Conservation (phyloP, 75 land plant species). For the Azolla pinnata region DNA sequence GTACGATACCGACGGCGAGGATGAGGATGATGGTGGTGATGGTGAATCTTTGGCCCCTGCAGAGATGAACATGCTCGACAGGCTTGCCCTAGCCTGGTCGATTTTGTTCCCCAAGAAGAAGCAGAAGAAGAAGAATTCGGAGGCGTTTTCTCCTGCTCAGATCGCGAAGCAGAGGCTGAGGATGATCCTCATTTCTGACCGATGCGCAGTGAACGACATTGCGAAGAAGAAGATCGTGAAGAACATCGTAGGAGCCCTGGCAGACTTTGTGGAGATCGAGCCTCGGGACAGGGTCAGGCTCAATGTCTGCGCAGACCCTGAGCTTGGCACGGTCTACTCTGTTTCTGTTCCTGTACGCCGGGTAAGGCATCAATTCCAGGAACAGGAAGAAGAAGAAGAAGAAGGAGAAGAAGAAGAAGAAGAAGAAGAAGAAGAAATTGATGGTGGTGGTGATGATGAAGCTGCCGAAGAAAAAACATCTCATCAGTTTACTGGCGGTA, state of each 20-base stretch:
- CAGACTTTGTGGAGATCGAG: constrained; percentile 34
- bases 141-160: no score
- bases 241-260: constrained; percentile 26
- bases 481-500: no score
- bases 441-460: no score
- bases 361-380: constrained; percentile 25
- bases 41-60: no score
- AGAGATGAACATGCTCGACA: constrained; percentile 67
- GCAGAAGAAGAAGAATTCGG: constrained; percentile 5
- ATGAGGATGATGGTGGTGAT: no score
- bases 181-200: constrained; percentile 27
- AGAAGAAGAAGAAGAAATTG: no score
- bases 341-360: constrained; percentile 28
- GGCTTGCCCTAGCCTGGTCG: constrained; percentile 71
- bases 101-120: constrained; percentile 38
- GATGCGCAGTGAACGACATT: constrained; percentile 25
- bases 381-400: neutral
- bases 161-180: constrained; percentile 27
- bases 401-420: neutral
- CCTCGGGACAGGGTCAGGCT: constrained; percentile 25
- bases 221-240: constrained; percentile 25
- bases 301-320: constrained; percentile 23
- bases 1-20: no score
- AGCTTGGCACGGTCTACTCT: constrained; percentile 30
- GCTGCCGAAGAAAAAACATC: no score